Base-by-base conservation (phyloP, 768 basidiomycete genomes). In the Auricularia sp. region DNA sequence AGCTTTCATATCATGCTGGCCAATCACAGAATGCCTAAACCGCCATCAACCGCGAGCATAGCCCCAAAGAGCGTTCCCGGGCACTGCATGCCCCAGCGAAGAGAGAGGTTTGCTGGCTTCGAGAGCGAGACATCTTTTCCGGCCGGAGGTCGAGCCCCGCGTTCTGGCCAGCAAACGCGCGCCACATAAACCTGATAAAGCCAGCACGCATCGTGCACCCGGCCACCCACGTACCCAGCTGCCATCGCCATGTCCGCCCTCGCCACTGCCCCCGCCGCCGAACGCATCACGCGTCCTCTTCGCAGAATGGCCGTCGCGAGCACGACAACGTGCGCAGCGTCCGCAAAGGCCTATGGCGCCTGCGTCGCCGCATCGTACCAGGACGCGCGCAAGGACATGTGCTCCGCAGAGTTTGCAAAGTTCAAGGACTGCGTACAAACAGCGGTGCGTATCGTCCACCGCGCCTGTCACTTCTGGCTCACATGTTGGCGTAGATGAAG, bases 331-430 rank as follows among this genome's bases (percentile, higher is more conserved):
- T 91, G 90, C 69, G 77, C 87, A 8, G 66, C 79, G 6, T 83
- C 93, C 71, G 93, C 94, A 34, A 74, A 84, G 3, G 79, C 76
- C 4, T 99, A 99, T 72, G 96, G 93, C 29, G 88, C 88, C 78
- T 99, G 96, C 75, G 86, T 98, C 58, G 78, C 88, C 35, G 82
- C 84, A 1, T 83, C 83, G 3, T 96, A 97, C 74, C 84, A 84
- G 35, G 96, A 98, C 66, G 87, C 93, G 4, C 83, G 78, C 66
- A 89, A 88, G 73, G 90, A 91, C 69, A 83, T 85, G 69, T 99
- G 96, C 77, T 84, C 84, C 61, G 81, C 83, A 2, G 93, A 98
- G 74, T 98, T 97, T 66, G 79, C 79, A 12, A 84, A 83, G 67
- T 99, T 98, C 74, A 88, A 86, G 47, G 78, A 82, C 36, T 99